These are phyloP conservation scores for Oryza glaberrima DNA, from an alignment of 176 grass and related monocot species.

Conservation along the genomic window DNA sequence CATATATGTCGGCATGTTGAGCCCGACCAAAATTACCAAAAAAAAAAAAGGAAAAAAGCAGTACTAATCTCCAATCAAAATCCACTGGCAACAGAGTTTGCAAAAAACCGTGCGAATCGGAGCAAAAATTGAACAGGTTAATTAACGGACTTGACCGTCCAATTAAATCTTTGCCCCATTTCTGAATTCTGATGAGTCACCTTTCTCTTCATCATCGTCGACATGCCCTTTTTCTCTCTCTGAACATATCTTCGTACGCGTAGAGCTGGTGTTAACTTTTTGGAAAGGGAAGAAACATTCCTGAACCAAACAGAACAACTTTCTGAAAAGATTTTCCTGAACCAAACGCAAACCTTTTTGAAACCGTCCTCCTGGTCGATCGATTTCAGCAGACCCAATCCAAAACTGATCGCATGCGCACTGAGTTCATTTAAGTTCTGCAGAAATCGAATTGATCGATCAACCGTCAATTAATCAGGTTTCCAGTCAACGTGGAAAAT, in stretches of 20 bases:
- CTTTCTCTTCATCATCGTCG: neutral
- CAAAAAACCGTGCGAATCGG: neutral
- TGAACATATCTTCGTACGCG: neutral
- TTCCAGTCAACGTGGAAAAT: neutral
- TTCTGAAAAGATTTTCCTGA: neutral
- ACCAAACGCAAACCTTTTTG: neutral
- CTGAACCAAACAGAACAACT: neutral
- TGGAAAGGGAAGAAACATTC: neutral
- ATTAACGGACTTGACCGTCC: conserved; percentile 5
- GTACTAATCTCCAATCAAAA: neutral
- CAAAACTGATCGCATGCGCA: neutral
- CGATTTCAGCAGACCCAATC: neutral
- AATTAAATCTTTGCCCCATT: conserved; percentile 5
- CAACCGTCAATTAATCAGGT: neutral
- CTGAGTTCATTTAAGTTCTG: neutral
- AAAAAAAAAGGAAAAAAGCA: no score
- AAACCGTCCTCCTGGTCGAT: neutral
- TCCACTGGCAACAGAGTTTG: neutral
- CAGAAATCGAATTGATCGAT: neutral
- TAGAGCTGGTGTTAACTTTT: neutral
- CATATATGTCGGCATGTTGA: neutral
- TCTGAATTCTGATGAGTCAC: neutral
- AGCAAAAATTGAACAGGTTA: neutral
- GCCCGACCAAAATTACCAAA: neutral
- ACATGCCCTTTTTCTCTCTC: neutral